Evolutionary conservation across 2,329 filamentous ascomycete species (phyloP), one percentile per base, ranked within the genome.

Genomic region (Lachnellula subtilissima): DNA sequence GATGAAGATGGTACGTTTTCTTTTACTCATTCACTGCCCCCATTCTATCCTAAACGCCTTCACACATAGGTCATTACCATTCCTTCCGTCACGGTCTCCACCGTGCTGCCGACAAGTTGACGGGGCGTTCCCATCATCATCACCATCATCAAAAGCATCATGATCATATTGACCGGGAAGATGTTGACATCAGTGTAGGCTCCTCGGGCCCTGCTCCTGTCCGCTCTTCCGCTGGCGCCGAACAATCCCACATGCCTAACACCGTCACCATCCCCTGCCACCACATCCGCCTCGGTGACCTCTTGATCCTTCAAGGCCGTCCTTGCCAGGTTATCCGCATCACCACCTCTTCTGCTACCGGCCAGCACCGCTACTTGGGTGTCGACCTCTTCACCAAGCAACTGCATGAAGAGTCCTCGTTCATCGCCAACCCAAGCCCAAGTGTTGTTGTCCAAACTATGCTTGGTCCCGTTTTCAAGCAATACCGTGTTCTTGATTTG

Each of bases 351-450:
- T 84, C 90, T 67, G 93, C 96, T 81, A 99, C 94, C 61, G 94
- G 94, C 75, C 94, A 99, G 85, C 93, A 99, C 87, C 90, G 94
- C 74, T 99, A 97, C 85, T 89, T 99, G 63, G 94, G 94, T 85
- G 94, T 99, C 67, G 94, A 99, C 78, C 89, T 99, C 72, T 99
- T 99, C 90, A 97, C 92, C 83, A 96, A 96, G 85, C 91, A 97
- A 82, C 85, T 99, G 65, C 91, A 97, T 73, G 94, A 99, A 81
- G 94, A 99, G 87, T 96, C 91, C 56, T 93, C 88, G 70, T 97
- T 96, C 80, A 86, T 97, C 79, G 92, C 90, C 78, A 95, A 96
- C 88, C 94, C 94, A 64, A 90, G 89, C 65, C 93, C 93, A 68
- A 96, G 90, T 68, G 94, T 99, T 60, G 86, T 97, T 63, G 93